A percentile compares a stretch with the other conserved stretches of the same genome.
Conservation (phyloP, 306 rosid species). For the Potentilla sterilis region DNA sequence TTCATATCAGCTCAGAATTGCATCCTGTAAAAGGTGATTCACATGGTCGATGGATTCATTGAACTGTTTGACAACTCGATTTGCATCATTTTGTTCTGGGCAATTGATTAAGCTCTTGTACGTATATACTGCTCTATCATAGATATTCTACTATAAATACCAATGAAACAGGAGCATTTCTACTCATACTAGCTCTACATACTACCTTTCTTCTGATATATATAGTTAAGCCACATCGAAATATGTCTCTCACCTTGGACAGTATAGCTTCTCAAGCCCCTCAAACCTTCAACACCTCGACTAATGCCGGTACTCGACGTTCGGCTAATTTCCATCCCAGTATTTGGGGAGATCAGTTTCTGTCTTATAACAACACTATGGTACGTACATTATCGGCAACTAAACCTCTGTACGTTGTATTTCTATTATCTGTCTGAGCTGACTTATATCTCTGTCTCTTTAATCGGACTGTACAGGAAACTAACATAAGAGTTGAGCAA, state of each 20-base stretch:
- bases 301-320: not conserved
- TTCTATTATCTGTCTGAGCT: not conserved
- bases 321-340: not conserved
- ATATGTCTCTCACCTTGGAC: not conserved
- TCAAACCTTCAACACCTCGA: not conserved
- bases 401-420: not conserved
- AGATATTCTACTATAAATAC: not conserved
- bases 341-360: constrained; percentile 3
- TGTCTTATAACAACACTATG: not conserved
- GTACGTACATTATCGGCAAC: not conserved
- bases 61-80: not conserved
- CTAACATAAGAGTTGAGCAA: not conserved
- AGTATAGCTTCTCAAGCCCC: not conserved
- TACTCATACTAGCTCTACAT: not conserved
- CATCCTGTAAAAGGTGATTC: not conserved
- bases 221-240: not conserved
- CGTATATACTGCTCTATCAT: no score
- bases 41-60: not conserved
- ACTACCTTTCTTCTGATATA: not conserved
- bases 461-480: not conserved
- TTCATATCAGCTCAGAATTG: no score
- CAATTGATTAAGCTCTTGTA: no score
- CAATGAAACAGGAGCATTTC: not conserved
- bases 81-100: no score
- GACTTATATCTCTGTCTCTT: no score